A percentile compares a stretch with the other conserved stretches of the same genome.
phyloP scores from a whole-genome alignment of 2,329 filamentous ascomycete species.

The Aureobasidium sp. region DNA sequence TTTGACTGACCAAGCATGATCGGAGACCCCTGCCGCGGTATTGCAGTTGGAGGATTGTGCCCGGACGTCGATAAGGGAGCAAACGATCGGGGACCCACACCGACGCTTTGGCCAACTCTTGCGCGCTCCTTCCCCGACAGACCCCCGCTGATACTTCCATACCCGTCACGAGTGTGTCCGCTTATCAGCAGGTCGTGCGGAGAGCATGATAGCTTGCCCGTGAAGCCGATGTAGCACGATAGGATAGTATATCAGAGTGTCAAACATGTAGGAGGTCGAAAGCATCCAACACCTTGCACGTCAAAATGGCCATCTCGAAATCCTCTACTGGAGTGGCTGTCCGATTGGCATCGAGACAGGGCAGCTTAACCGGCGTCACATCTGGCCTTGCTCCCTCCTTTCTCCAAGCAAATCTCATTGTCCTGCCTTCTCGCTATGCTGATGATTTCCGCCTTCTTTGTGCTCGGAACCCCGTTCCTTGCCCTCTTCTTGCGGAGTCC shows the following conservation, averaged over 20 bases:
- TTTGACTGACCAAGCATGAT: conserved; percentile 5
- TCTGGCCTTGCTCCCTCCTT: conserved; percentile 50
- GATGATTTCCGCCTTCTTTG: conserved; percentile 53
- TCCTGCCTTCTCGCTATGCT: conserved; percentile 52
- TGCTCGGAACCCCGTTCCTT: conserved; percentile 55
- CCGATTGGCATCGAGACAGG: conserved; percentile 40
- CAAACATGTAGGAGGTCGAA: background rate
- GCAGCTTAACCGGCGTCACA: conserved; percentile 39
- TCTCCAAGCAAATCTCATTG: conserved; percentile 57
- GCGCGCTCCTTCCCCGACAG: background rate
- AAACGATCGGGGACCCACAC: conserved; percentile 9
- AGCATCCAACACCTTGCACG: background rate
- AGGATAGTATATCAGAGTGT: background rate
- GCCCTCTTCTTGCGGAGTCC: conserved; percentile 53
- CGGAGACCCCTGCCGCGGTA: background rate
- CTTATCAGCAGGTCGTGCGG: background rate
- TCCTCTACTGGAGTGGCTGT: conserved; percentile 5
- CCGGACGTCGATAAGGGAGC: background rate
- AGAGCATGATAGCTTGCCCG: background rate
- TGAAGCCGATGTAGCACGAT: background rate
- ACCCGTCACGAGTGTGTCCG: background rate
- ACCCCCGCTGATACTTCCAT: background rate
- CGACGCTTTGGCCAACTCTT: conserved; percentile 1
- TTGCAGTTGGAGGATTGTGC: background rate
- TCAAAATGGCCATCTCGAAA: background rate